A percentile compares a stretch with the other conserved stretches of the same genome.
Evolutionary conservation across 768 basidiomycete genomes (phyloP).

Genomic region (Leccinum truebloodii): DNA sequence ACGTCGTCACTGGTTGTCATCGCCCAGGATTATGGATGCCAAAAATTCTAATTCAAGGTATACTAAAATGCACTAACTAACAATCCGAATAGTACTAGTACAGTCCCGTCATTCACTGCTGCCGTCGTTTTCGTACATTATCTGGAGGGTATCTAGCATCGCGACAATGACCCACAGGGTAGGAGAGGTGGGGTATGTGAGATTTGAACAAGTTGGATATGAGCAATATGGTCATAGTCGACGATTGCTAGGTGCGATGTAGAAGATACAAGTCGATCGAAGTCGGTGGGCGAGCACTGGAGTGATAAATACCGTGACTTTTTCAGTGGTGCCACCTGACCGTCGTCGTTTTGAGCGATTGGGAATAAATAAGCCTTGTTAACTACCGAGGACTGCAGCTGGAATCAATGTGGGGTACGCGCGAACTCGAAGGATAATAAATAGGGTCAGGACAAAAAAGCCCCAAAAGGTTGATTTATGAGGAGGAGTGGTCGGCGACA

Average conservation of each 20-base stretch:
- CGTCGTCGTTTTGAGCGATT: constrained; percentile 30
- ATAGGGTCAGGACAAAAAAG: constrained; percentile 27
- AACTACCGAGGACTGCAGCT: constrained; percentile 15
- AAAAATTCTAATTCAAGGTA: constrained; percentile 40
- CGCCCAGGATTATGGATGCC: constrained; percentile 9
- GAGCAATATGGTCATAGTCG: constrained; percentile 33
- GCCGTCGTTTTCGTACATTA: constrained; percentile 30
- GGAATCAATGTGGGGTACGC: constrained; percentile 11
- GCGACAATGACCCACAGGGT: constrained; percentile 28
- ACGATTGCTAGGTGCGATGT: constrained; percentile 25
- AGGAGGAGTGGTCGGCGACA: constrained; percentile 22
- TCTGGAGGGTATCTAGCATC: constrained; percentile 36
- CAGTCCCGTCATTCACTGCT: constrained; percentile 33
- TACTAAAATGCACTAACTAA: constrained; percentile 34
- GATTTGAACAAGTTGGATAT: constrained; percentile 25
- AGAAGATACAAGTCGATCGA: constrained; percentile 31
- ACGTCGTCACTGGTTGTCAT: neutral
- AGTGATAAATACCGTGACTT: constrained; percentile 29
- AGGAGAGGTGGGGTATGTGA: constrained; percentile 17
- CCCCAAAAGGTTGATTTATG: constrained; percentile 12
- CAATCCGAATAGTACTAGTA: constrained; percentile 34
- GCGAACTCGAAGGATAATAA: constrained; percentile 32
- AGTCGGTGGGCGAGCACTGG: constrained; percentile 10
- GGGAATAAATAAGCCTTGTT: constrained; percentile 34
- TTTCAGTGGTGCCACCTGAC: constrained; percentile 21